A percentile compares a stretch with the other conserved stretches of the same genome.
phyloP scores from a whole-genome alignment of 257 asterid genomes.

The Catharanthus roseus region DNA sequence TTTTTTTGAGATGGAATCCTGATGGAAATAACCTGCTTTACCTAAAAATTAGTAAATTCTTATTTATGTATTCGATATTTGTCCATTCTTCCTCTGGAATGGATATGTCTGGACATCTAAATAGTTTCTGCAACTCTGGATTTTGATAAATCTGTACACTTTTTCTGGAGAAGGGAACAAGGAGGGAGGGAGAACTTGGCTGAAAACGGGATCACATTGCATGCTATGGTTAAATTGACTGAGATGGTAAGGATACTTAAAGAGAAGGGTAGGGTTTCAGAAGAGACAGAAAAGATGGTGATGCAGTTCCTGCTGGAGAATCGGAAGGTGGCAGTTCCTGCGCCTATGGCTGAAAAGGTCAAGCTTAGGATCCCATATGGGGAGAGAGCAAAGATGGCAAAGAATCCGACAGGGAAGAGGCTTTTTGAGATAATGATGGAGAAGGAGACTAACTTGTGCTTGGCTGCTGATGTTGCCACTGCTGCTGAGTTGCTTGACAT shows the following conservation, averaged over 20 bases:
- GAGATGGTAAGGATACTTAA: constrained; percentile 89
- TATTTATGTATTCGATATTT: background rate
- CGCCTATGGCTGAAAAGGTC: constrained; percentile 28
- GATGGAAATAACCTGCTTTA: background rate
- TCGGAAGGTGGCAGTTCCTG: constrained; percentile 59
- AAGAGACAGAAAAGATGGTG: constrained; percentile 83
- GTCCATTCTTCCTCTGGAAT: background rate
- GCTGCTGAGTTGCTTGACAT: constrained; percentile 86
- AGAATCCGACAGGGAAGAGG: constrained; percentile 86
- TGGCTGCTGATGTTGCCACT: constrained; percentile 96
- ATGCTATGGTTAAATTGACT: constrained; percentile 79
- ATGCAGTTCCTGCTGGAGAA: constrained; percentile 75
- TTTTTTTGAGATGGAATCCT: background rate
- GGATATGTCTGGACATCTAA: background rate
- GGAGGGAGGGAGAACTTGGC: constrained; percentile 96
- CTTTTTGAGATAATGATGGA: constrained; percentile 83
- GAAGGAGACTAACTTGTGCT: constrained; percentile 81
- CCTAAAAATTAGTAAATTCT: background rate
- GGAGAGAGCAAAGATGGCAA: constrained; percentile 74
- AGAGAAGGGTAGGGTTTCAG: constrained; percentile 84
- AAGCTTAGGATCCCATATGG: constrained; percentile 52
- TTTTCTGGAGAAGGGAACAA: constrained; percentile 57
- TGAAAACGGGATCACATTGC: constrained; percentile 75
- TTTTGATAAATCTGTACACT: background rate
- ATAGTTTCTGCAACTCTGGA: background rate